A percentile compares a stretch with the other conserved stretches of the same genome.
These are phyloP conservation scores for Phytopythium ostracodes DNA, from an alignment of 352 stramenopile genomes.

Conservation along the genomic window DNA sequence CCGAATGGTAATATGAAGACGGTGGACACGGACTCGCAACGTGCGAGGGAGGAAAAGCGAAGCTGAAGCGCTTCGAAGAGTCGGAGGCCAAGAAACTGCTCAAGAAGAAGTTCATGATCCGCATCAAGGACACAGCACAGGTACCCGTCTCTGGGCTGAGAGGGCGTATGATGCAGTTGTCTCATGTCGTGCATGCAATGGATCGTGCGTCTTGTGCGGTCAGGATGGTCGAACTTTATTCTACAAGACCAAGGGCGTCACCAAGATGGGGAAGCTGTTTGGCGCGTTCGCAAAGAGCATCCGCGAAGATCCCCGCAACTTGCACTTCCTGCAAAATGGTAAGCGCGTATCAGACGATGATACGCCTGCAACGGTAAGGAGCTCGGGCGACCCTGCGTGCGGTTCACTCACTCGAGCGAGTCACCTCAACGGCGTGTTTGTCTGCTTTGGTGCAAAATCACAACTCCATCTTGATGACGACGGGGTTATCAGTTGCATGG, in stretches of 20 bases:
- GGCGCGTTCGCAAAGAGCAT: not conserved
- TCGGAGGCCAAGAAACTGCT: not conserved
- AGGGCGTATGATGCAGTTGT: not conserved
- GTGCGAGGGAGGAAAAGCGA: not conserved
- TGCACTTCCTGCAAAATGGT: not conserved
- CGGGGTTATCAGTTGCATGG: not conserved
- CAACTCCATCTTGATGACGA: not conserved
- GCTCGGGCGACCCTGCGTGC: not conserved
- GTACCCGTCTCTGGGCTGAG: not conserved
- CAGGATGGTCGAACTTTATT: not conserved
- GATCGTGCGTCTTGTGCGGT: not conserved
- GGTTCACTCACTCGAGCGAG: not conserved
- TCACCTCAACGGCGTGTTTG: not conserved
- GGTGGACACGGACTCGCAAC: not conserved
- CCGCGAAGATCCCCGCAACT: not conserved
- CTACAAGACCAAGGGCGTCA: not conserved
- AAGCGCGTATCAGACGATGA: not conserved
- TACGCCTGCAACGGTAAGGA: not conserved
- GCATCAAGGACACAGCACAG: not conserved
- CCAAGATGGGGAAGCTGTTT: not conserved
- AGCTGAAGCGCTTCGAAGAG: not conserved
- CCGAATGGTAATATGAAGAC: no score
- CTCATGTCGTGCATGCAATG: not conserved
- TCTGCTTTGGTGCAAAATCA: not conserved
- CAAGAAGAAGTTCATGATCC: not conserved